Evolutionary conservation across 1,139 yeast genomes (phyloP), one percentile per base, ranked within the genome.

Genomic region (Yamadazyma kanchanaburiensis): DNA sequence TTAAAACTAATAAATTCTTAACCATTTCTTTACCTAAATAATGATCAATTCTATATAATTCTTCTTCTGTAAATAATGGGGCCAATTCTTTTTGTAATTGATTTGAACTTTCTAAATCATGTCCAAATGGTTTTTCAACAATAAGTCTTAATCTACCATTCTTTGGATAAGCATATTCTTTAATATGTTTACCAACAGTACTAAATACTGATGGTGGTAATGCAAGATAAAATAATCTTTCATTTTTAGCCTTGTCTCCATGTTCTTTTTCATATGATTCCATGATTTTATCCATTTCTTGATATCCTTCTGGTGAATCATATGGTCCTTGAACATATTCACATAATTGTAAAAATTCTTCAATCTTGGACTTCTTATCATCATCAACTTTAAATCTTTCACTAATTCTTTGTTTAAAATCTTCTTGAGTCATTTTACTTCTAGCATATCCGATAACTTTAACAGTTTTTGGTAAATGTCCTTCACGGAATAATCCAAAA

Each of bases 1-100:
- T 76, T 49, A 89, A 66, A 24, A 87, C 88, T 42, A 87, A 65
- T 53, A 94, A 71, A 65, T 89, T 91, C 69, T 91, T 91, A 37
- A 94, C 97, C 91, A 91, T 80, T 64, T 91, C 98, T 66, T 91
- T 91, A 45, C 98, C 98, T 48, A 94, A 70, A 58, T 94, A 91
- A 61, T 91, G 98, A 60, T 91, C 99, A 49, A 91, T 94, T 68
- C 98, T 80, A 69, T 76, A 94, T 32, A 89, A 69, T 64, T 94
- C 98, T 8, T 83, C 89, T 62, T 94, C 98, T 20, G 76, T 63
- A 77, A 91, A 91, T 33, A 89, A 64, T 9, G 97, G 96, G 14
- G 91, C 77, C 49, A 91, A 71, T 42, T 76, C 72, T 38, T 64
- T 57, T 64, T 88, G 96, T 53, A 91, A 69, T 49, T 77, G 80